Base-by-base conservation (phyloP, 441 rosid genomes). In the Hura crepitans region DNA sequence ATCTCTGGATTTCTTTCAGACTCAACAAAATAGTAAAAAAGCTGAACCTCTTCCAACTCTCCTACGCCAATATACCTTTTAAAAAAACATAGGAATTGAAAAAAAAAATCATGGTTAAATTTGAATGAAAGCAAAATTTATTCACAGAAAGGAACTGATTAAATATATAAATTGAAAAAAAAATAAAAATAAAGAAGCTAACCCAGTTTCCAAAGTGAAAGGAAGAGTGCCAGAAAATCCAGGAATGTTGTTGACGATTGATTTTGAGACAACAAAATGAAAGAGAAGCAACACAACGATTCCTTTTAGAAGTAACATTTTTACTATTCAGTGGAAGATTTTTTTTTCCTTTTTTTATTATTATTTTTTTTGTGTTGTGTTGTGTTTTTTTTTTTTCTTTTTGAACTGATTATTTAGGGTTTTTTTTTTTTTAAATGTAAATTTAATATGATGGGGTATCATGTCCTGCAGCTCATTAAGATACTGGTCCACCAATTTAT, bases 21-120 rank as follows among this genome's bases (percentile, higher is more conserved):
- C 70, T 69, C 72, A 11, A 66, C 25, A 23, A 66, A 66, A 18
- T 35, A 51, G 49, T 66, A 66, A 28, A 66, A 51, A 6, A 66
- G 47, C 8, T 66, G 49, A 25, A 62, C 66, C 43, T 42, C 66
- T n/a, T 62, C 50, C 25, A 8, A 22, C 13, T 62, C 66, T 6
- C 23, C 66, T 4, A 62, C 30, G 0, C 47, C 46, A 35, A 15
- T 57, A 14, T 50, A 50, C 9, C 55, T 50, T 50, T 35, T 35
- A 35, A 8, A 3, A 35, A 35, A 35, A 35, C n/a, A n/a, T n/a
- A n/a, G n/a, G n/a, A n/a, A n/a, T n/a, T n/a, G n/a, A 35, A 46
- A 9, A 51, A 51, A n/a, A 7, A 1, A 20, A 51, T 12, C 0
- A 51, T n/a, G n/a, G n/a, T n/a, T n/a, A n/a, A n/a, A n/a, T n/a